Evolutionary conservation across 495 filamentous ascomycete genomes (phyloP).

Genomic region (Daldinia loculata): DNA sequence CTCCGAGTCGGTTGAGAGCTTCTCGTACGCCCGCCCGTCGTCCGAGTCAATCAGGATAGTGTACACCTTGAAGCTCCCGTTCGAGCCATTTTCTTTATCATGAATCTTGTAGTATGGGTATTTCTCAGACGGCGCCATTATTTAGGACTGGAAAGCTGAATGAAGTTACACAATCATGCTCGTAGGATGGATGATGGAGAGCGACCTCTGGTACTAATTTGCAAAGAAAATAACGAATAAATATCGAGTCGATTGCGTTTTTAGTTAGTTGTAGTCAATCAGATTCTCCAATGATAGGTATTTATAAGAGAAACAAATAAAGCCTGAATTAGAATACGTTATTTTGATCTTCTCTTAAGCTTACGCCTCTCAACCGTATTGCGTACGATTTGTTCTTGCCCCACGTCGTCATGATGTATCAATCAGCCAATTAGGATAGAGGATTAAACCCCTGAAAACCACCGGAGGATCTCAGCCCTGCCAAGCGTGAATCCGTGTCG

Average conservation of each 20-base stretch:
- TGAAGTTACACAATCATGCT: neutral
- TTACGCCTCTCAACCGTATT: too few relatives aligned
- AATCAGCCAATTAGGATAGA: neutral
- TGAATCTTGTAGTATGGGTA: constrained; percentile 13
- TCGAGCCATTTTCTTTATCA: neutral
- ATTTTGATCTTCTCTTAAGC: too few relatives aligned
- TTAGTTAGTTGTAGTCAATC: too few relatives aligned
- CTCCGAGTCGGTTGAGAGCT: constrained; percentile 3
- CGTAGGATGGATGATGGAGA: too few relatives aligned
- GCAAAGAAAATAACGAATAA: too few relatives aligned
- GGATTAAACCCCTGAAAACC: neutral
- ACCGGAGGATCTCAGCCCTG: neutral
- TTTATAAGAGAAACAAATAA: too few relatives aligned
- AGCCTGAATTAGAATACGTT: too few relatives aligned
- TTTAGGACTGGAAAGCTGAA: neutral
- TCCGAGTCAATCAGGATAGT: constrained; percentile 10
- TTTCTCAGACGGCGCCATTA: neutral
- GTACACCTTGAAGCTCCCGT: constrained; percentile 4
- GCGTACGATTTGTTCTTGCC: neutral
- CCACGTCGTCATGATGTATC: neutral
- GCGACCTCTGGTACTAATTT: too few relatives aligned
- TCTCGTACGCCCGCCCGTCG: constrained; percentile 13
- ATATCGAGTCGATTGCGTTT: too few relatives aligned
- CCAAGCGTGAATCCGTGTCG: neutral
- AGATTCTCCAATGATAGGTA: too few relatives aligned